Base-by-base conservation (phyloP, 169 alveolate genomes). In the Eimeria praecox region DNA sequence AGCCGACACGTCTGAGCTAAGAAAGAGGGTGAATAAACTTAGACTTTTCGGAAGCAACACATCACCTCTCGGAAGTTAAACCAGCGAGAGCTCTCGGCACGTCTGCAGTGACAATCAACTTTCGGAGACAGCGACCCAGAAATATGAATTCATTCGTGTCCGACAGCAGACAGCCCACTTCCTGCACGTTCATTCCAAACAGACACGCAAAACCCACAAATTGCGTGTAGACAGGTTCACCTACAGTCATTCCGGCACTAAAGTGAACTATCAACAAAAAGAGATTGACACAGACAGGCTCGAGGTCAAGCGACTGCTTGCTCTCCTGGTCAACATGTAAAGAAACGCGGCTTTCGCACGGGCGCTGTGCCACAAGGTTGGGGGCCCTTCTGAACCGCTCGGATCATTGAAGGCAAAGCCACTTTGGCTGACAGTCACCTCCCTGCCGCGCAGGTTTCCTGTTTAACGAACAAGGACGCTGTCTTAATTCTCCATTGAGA, bases 121-220 rank as follows among this genome's bases (percentile, higher is more conserved):
- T 87, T 59, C 90, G 71, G 40, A 9, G 71, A 91, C 96, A 93
- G 18, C 92, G 90, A 20, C 96, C 96, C 30, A 93, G 54, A 52
- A 93, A 93, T 16, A 93, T 56, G 87, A 93, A 93, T 35, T 82
- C 96, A 3, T 75, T 59, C 49, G 96, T 82, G 8, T 93, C 96
- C 59, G 66, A 44, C 59, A 93, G 59, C 66, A 93, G 54, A 54
- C 96, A 93, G 1, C 96, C 96, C 64, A 93, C 96, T 46, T 93
- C 96, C 96, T 93, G 96, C 92, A 42, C 69, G 54, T 69, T 69
- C 46, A 24, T 69, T 33, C 27, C 92, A 27, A 40, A 24, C 8
- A 42, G n/a, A 40, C 54, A 87, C 77, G 40, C 35, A 59, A n/a
- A 3, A 42, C 40, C 94, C 62, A 9, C 49, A n/a, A 5, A 0